Percentiles rank a stretch among this genome's conserved stretches.
These are phyloP conservation scores for Phytophthora nicotianae DNA, from an alignment of 352 stramenopile species.

Conservation along the genomic window DNA sequence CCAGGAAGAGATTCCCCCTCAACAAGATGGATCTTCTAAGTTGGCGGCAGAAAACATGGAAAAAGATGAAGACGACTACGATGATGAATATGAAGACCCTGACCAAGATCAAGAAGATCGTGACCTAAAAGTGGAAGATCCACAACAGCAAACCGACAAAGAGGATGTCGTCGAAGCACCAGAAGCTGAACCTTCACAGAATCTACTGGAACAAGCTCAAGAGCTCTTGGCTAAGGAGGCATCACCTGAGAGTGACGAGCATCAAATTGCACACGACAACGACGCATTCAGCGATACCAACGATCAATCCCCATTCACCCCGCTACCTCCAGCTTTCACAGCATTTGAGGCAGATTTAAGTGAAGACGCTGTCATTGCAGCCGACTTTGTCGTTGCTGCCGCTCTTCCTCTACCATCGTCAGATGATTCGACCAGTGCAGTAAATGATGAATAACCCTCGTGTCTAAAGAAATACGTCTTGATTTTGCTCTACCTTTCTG, in stretches of 20 bases:
- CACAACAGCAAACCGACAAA: neutral
- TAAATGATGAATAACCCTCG: slow-evolving; percentile 20
- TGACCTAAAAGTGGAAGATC: neutral
- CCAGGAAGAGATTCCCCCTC: neutral
- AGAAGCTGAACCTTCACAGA: neutral
- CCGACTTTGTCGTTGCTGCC: slow-evolving; percentile 19
- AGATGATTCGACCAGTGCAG: slow-evolving; percentile 13
- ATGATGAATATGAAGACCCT: slow-evolving; percentile 23
- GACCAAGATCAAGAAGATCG: slow-evolving; percentile 1
- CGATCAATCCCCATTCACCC: neutral
- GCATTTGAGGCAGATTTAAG: slow-evolving; percentile 9
- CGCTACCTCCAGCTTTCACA: slow-evolving; percentile 6
- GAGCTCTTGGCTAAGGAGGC: slow-evolving; percentile 18
- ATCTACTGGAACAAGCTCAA: slow-evolving; percentile 23
- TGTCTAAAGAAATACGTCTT: slow-evolving; percentile 12
- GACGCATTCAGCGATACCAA: slow-evolving; percentile 14
- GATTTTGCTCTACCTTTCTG: neutral
- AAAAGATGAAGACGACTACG: slow-evolving; percentile 17
- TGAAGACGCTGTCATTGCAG: slow-evolving; percentile 11
- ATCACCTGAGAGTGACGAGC: slow-evolving; percentile 16
- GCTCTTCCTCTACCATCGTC: slow-evolving; percentile 17
- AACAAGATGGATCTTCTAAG: no score
- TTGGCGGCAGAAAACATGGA: no score
- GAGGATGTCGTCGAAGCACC: neutral
- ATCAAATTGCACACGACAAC: neutral